Base-by-base conservation (phyloP, 306 rosid genomes). In the Macrotyloma uniflorum region DNA sequence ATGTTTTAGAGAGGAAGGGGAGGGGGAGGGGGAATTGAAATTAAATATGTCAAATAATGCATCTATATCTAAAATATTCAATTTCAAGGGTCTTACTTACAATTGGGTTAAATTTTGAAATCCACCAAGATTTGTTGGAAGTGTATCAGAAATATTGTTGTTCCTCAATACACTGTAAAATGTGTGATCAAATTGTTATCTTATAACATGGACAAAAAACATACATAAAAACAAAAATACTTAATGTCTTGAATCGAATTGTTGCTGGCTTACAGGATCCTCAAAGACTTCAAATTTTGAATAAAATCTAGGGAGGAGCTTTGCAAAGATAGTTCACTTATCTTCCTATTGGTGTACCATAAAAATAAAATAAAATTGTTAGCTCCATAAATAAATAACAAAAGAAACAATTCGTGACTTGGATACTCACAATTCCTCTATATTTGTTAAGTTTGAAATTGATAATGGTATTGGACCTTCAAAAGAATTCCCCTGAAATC, bases 401-500 rank as follows among this genome's bases (percentile, higher is more conserved):
- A 35, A 47, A 36, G 28, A 28, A 59, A 68, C 13, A 2, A 6
- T 51, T 51, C 19, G 57, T 22, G 66, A 72, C 20, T 61, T 59
- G 66, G 6, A 14, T 12, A 82, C 93, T 87, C 78, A 91, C 96
- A 89, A 50, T 26, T 87, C 86, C 15, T 16, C 40, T n/a, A 91
- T 57, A 82, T 88, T 78, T 59, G 85, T 84, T 83, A 91, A 82
- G 75, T 80, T 87, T 23, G 87, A 85, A 46, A 91, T 79, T 12
- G 90, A 47, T 0, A 74, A 64, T 50, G 96, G 91, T 78, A 88
- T 85, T 10, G 89, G 81, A 46, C 90, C 89, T 59, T 83, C 74
- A 19, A 91, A 91, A 54, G 91, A 83, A 83, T 91, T 91, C 15
- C 96, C 96, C 70, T 91, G 88, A 76, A 91, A 46, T 81, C 85